Evolutionary conservation across 1,139 yeast genomes (phyloP), one percentile per base, ranked within the genome.

Genomic region (Williopsis jadinii): DNA sequence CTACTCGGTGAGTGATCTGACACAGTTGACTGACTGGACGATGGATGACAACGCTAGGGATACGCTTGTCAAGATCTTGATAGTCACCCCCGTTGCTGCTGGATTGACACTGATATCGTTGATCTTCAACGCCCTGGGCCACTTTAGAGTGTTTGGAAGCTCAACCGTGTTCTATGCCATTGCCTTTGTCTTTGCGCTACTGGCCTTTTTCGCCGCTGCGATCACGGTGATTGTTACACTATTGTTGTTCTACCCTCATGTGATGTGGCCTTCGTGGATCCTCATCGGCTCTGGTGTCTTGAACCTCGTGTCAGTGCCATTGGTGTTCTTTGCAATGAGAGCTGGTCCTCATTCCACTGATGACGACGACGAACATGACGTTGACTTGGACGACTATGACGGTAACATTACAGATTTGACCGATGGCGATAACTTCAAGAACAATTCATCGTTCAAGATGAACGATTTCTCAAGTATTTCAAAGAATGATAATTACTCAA

Each of bases 61-160:
- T 47, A 70, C 77, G 2, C 70, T 90, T 42, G 82, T 90, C 3
- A 77, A 79, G 51, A 70, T 86, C 39, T 70, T 92, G 44, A 77
- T 90, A 39, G 77, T 86, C 26, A 85, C 84, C 44, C 95, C 95
- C 1, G 74, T 90, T 31, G 87, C 95, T 6, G 80, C 86, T 11
- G 94, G 87, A 1, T 65, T 87, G 54, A 79, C 41, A 31, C 52
- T 30, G 28, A 55, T 34, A 58, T 72, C 85, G 12, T 70, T 83
- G 41, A 50, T 84, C n/a, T 62, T 80, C 52, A 55, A 59, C 34
- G 49, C 73, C 30, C 71, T 58, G 43, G 62, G 60, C 15, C 64
- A 64, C 35, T 68, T 73, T 56, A 75, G 73, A 11, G 62, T 60
- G 36, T 70, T 77, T 53, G 55, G 54, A 30, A 48, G 56, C 2